Percentiles rank a stretch among this genome's conserved stretches.
These are phyloP conservation scores for Fusarium sp. DNA, from an alignment of 2,329 filamentous ascomycete species.

Conservation along the genomic window DNA sequence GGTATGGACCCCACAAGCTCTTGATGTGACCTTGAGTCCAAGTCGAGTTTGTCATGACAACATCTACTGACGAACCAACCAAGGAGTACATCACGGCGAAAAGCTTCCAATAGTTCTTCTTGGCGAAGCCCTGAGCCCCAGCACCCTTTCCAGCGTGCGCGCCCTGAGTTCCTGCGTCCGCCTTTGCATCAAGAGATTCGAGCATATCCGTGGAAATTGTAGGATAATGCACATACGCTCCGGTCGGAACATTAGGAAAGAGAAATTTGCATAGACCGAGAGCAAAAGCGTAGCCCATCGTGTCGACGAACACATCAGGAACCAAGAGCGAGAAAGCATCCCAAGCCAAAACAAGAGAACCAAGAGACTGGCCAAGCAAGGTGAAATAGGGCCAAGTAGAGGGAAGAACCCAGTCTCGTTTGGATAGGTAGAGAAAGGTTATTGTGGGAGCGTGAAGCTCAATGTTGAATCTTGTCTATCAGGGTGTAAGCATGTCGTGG, in stretches of 20 bases:
- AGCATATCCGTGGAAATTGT: conserved; percentile 99
- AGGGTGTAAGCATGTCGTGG: conserved; percentile 21
- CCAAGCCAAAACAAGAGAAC: conserved; percentile 87
- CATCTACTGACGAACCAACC: conserved; percentile 85
- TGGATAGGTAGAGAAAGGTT: conserved; percentile 90
- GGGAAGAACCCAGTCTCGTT: conserved; percentile 85
- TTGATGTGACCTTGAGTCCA: conserved; percentile 92
- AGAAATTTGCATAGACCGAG: conserved; percentile 85
- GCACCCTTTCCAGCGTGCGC: conserved; percentile 86
- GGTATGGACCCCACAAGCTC: conserved; percentile 78
- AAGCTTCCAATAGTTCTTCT: conserved; percentile 85
- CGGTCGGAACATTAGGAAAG: conserved; percentile 84
- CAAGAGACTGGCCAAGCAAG: conserved; percentile 90
- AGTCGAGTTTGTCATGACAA: conserved; percentile 97
- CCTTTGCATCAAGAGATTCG: conserved; percentile 76
- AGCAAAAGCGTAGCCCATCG: conserved; percentile 97
- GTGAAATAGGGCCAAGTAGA: conserved; percentile 94
- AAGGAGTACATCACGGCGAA: conserved; percentile 87
- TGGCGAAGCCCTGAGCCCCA: conserved; percentile 76
- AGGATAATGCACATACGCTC: conserved; percentile 96
- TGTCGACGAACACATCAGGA: conserved; percentile 95
- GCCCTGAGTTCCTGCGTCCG: conserved; percentile 71
- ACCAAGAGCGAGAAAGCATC: conserved; percentile 93
- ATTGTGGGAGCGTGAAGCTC: conserved; percentile 84
- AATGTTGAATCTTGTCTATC: conserved; percentile 89